These are phyloP conservation scores for Malassezia nana DNA, from an alignment of 1,284 basidiomycete genomes.

Conservation along the genomic window DNA sequence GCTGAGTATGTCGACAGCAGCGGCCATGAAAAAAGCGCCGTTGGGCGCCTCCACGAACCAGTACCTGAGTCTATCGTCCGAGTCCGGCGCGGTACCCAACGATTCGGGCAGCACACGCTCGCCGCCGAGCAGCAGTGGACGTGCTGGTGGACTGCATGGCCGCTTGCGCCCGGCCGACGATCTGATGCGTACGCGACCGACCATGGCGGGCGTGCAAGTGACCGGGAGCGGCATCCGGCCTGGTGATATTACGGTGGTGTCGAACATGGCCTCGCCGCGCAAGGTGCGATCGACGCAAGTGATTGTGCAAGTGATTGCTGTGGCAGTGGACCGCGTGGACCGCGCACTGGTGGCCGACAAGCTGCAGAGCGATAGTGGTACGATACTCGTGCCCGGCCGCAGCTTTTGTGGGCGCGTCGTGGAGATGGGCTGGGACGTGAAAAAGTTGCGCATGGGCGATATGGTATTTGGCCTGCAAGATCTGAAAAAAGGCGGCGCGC, in stretches of 20 bases:
- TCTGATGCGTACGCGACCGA: slow-evolving; percentile 35
- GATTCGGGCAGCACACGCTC: slow-evolving; percentile 17
- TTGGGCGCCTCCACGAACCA: slow-evolving; percentile 39
- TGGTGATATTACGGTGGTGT: slow-evolving; percentile 30
- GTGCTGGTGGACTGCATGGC: neutral
- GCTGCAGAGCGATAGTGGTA: slow-evolving; percentile 36
- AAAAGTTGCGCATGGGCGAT: slow-evolving; percentile 48
- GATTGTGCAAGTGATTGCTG: slow-evolving; percentile 49
- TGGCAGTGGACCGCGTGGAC: slow-evolving; percentile 48
- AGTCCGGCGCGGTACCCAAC: slow-evolving; percentile 5
- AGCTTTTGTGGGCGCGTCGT: slow-evolving; percentile 50
- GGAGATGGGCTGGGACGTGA: slow-evolving; percentile 49
- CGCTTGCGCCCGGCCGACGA: slow-evolving; percentile 25
- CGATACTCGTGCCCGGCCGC: slow-evolving; percentile 49
- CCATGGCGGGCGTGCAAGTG: slow-evolving; percentile 42
- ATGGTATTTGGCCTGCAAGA: slow-evolving; percentile 50
- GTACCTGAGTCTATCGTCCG: slow-evolving; percentile 25
- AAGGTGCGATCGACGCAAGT: slow-evolving; percentile 48
- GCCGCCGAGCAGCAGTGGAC: slow-evolving; percentile 5
- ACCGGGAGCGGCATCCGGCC: slow-evolving; percentile 25
- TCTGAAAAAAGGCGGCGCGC: slow-evolving; percentile 47
- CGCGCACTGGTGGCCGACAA: slow-evolving; percentile 44
- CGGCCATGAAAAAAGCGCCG: slow-evolving; percentile 34
- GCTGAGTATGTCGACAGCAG: slow-evolving; percentile 26
- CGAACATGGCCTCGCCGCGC: slow-evolving; percentile 46